Conservation (phyloP, 2,329 filamentous ascomycete genomes). For the Drechslerella dactyloides region DNA sequence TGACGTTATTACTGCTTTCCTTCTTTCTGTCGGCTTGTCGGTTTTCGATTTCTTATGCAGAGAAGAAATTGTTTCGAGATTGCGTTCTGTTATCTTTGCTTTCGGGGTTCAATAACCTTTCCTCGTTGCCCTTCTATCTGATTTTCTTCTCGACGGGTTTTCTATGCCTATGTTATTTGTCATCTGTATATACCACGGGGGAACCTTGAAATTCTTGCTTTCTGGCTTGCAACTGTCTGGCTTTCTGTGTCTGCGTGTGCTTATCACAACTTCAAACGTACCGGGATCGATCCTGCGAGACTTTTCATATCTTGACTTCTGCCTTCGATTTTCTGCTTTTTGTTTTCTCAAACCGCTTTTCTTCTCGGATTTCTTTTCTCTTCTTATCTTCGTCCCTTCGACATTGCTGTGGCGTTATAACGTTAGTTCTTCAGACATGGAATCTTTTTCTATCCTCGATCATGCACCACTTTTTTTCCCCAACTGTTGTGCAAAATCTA, state of each 20-base stretch:
- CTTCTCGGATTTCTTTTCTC: constrained; percentile 20
- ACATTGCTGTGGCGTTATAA: constrained; percentile 12
- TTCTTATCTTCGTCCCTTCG: constrained; percentile 28
- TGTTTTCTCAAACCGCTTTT: constrained; percentile 28
- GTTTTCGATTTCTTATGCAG: constrained; percentile 16
- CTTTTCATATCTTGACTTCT: not conserved
- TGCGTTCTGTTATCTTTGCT: constrained; percentile 11
- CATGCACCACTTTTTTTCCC: not conserved
- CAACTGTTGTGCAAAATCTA: not conserved
- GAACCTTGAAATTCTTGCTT: constrained; percentile 12
- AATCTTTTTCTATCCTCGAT: not conserved
- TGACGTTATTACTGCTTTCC: constrained; percentile 15
- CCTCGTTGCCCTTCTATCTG: not conserved
- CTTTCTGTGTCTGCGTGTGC: constrained; percentile 19
- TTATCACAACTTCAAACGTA: not conserved
- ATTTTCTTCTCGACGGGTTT: not conserved
- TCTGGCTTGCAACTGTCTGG: constrained; percentile 6
- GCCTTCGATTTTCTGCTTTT: constrained; percentile 18
- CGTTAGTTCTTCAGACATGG: not conserved
- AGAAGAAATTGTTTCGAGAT: constrained; percentile 27
- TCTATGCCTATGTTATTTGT: constrained; percentile 19
- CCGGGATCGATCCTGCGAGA: constrained; percentile 20
- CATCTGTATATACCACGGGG: constrained; percentile 39
- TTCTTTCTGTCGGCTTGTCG: constrained; percentile 7
- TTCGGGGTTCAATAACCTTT: not conserved